Conservation (phyloP, 352 stramenopile genomes). For the Phytophthora sp. region DNA sequence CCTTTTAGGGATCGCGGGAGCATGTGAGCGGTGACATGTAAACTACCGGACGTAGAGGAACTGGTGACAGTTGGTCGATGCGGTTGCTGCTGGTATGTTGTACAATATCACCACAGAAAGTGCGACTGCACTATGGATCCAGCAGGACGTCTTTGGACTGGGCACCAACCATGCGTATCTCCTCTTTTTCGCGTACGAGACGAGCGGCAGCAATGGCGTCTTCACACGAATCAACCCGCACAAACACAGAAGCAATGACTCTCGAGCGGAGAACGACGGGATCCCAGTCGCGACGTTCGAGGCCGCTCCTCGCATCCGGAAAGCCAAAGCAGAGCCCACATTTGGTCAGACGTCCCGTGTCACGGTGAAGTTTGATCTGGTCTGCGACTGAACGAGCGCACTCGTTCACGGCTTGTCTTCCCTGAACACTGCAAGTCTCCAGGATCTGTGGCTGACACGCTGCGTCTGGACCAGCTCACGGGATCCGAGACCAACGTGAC, state of each 20-base stretch:
- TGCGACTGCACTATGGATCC: conserved; percentile 46
- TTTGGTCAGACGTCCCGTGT: conserved; percentile 62
- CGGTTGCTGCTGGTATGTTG: conserved; percentile 59
- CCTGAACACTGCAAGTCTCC: conserved; percentile 37
- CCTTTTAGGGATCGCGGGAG: too few species aligned
- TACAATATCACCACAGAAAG: conserved; percentile 51
- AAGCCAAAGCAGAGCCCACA: conserved; percentile 50
- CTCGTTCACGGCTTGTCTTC: conserved; percentile 68
- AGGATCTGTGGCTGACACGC: conserved; percentile 22
- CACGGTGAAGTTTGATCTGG: conserved; percentile 64
- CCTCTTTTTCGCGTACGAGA: conserved; percentile 83
- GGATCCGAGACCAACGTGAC: conserved; percentile 21
- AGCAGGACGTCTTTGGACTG: conserved; percentile 48
- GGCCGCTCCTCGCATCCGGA: conserved; percentile 45
- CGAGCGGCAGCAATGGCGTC: conserved; percentile 62
- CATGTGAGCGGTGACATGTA: too few species aligned
- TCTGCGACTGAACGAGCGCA: conserved; percentile 52
- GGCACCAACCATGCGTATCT: conserved; percentile 57
- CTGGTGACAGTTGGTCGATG: too few species aligned
- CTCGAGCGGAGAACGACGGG: conserved; percentile 42
- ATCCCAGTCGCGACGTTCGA: conserved; percentile 68
- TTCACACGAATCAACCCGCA: conserved; percentile 76
- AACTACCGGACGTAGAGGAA: too few species aligned
- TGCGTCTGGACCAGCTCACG: conserved; percentile 22
- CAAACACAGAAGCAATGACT: conserved; percentile 53